These are phyloP conservation scores for Teratosphaeria nubilosa DNA, from an alignment of 2,329 filamentous ascomycete genomes.

Conservation along the genomic window DNA sequence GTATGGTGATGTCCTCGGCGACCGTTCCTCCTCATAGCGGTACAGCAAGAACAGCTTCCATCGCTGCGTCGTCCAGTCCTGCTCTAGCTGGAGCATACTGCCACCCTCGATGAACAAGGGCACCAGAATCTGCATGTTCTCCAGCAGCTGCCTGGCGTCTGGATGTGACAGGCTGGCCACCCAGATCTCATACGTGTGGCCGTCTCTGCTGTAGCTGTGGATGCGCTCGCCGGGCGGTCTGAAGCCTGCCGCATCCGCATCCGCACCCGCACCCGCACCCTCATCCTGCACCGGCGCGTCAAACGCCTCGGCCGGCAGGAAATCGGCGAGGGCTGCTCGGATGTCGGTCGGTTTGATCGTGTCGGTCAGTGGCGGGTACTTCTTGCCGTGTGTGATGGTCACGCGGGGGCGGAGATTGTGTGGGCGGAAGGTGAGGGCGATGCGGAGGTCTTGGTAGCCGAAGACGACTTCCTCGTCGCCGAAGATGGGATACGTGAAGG, in stretches of 20 bases:
- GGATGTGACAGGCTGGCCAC: conserved; percentile 62
- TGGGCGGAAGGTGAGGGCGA: conserved; percentile 59
- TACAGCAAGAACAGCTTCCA: conserved; percentile 85
- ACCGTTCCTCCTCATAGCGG: conserved; percentile 11
- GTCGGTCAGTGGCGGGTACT: conserved; percentile 59
- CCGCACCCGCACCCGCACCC: background rate
- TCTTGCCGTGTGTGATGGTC: conserved; percentile 59
- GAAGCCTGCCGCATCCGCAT: conserved; percentile 31
- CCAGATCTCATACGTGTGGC: conserved; percentile 74
- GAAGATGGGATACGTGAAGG: conserved; percentile 86
- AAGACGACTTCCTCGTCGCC: conserved; percentile 88
- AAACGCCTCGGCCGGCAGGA: conserved; percentile 55
- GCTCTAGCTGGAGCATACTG: conserved; percentile 60
- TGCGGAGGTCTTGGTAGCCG: conserved; percentile 72
- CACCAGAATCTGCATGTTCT: conserved; percentile 72
- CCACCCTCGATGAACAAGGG: conserved; percentile 89
- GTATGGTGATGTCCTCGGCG: conserved; percentile 50
- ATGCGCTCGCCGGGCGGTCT: conserved; percentile 68
- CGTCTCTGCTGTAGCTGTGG: conserved; percentile 48
- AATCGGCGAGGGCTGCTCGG: conserved; percentile 51
- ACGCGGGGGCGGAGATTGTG: conserved; percentile 73
- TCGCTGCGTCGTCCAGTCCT: conserved; percentile 63
- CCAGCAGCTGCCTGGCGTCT: conserved; percentile 59
- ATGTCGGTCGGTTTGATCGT: conserved; percentile 59
- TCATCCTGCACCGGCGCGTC: conserved; percentile 6